Evolutionary conservation across 768 basidiomycete species (phyloP).

Genomic region (Pleurotus giganteus): DNA sequence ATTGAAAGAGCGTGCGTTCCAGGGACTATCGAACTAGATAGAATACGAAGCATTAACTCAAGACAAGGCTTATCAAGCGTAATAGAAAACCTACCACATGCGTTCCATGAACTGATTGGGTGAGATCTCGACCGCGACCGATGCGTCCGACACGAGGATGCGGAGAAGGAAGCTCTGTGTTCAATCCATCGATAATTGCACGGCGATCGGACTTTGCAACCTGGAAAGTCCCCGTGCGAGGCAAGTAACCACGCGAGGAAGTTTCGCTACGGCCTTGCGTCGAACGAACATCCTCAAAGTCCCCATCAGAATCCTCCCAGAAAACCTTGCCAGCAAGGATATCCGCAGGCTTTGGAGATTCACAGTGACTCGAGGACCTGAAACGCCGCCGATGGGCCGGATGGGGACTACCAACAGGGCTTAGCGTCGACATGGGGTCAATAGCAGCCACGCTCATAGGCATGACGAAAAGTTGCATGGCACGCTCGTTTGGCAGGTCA

Average conservation of each 20-base stretch:
- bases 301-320: conserved; percentile 47
- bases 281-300: conserved; percentile 27
- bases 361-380: conserved; percentile 23
- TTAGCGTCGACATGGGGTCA: conserved; percentile 75
- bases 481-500: conserved; percentile 71
- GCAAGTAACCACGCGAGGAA: conserved; percentile 28
- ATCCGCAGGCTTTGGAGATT: conserved; percentile 61
- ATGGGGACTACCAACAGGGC: conserved; percentile 48
- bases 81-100: conserved; percentile 28
- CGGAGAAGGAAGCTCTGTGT: conserved; percentile 46
- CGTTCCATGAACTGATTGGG: conserved; percentile 12
- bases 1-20: conserved; percentile 20
- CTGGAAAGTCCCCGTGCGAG: conserved; percentile 40
- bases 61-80: conserved; percentile 23
- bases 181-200: conserved; percentile 45
- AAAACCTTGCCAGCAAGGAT: conserved; percentile 63
- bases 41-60: conserved; percentile 24
- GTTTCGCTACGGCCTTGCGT: conserved; percentile 20
- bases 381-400: conserved; percentile 32
- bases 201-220: conserved; percentile 28
- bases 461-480: conserved; percentile 69
- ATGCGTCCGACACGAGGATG: conserved; percentile 31
- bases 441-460: conserved; percentile 64
- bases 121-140: conserved; percentile 4
- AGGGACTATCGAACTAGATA: conserved; percentile 10